Evolutionary conservation across 1,284 basidiomycete species (phyloP), one percentile per base, ranked within the genome.

Genomic region (Melampsora abietis-canadensis): DNA sequence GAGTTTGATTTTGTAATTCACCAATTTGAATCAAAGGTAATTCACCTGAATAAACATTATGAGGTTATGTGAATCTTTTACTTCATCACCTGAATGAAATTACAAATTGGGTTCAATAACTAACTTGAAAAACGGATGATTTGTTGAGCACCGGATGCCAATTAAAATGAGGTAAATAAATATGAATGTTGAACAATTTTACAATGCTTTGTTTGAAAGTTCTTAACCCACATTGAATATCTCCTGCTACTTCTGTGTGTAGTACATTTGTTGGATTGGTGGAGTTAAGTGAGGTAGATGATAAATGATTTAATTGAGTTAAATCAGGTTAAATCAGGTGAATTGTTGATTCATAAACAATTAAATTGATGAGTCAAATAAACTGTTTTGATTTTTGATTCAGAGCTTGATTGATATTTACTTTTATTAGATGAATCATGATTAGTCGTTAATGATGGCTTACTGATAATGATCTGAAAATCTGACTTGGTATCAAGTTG

Each of bases 221-320:
- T 14, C 77, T 68, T 19, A 78, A 68, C 64, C 78, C 77, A 72
- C 66, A 79, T 54, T 79, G 78, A 62, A 78, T 79, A 74, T 79
- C 78, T 37, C 78, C 76, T 48, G 78, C 27, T 37, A 76, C 66
- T 59, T 73, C 76, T 19, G 78, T 40, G 64, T 78, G 73, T 51
- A 79, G 51, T 4, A 76, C 70, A 3, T 68, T 66, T 0, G 76
- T 59, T 1, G 46, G 27, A 3, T 75, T 68, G 17, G 68, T 31
- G 21, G 63, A 21, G 27, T 47, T 40, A 37, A 66, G 54, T 17
- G 62, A 40, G 30, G 66, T 37, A 21, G 59, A 64, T 6, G 67
- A 64, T 27, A 74, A 54, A 60, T 70, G 30, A 15, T 40, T 37
- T n/a, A 37, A 30, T 30, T 21, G 10, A 47, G 51, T n/a, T n/a